Base-by-base conservation (phyloP, 169 alveolate species). In the Plasmodium ovale region DNA sequence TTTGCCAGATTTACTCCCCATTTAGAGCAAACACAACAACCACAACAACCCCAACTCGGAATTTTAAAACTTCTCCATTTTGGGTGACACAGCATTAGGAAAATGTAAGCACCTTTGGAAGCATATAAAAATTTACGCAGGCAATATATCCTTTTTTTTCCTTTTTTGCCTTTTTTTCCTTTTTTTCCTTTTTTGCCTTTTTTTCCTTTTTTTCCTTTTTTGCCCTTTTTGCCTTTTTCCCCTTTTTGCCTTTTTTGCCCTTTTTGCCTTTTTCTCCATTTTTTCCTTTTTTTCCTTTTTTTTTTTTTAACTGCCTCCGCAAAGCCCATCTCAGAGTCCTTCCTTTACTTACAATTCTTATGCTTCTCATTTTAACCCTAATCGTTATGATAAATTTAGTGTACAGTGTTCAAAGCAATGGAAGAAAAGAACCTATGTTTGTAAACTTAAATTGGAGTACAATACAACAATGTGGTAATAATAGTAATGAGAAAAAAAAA, bases 331-430 rank as follows among this genome's bases (percentile, higher is more conserved):
- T n/a, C n/a, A n/a, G n/a, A n/a, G n/a, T n/a, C n/a, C 12, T 31
- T 9, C 51, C 3, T 27, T 70, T 29, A 31, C n/a, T 70, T n/a
- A n/a, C n/a, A n/a, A n/a, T 51, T 70, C 56, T 29, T 70, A 49
- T 47, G 68, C 84, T 12, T 51, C 16, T 47, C 27, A 31, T 70
- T 25, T 70, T 51, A 27, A 3, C 51, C 14, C 4, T 70, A 49
- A 12, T 70, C 51, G 14, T 51, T 33, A n/a, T 49, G 29, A 31
- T 29, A 47, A 49, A 47, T 70, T 49, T 49, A 49, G 12, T 54
- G 42, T 51, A 53, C 19, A 10, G 53, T 25, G 25, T 70, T n/a
- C 27, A 49, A 49, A 70, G 5, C 1, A 49, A 70, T 25, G 56
- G 1, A 70, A 14, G 2, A 23, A 70, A 70, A n/a, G 19, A n/a